Base-by-base conservation (phyloP, 1,284 basidiomycete genomes). In the Porogramme epimiltina region DNA sequence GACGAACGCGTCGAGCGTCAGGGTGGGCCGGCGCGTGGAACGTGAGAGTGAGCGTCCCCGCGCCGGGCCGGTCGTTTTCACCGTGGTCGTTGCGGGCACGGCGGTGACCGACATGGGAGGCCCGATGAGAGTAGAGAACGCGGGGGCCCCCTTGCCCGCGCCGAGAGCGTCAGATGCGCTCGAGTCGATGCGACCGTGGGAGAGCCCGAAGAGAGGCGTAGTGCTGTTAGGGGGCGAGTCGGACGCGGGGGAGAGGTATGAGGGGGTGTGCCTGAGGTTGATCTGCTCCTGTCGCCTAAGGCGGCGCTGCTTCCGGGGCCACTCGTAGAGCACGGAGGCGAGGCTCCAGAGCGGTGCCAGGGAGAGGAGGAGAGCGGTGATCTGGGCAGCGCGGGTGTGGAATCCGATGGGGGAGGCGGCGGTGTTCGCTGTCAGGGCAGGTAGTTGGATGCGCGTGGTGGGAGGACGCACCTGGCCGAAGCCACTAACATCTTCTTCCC, bases 301-400 rank as follows among this genome's bases (percentile, higher is more conserved):
- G n/a, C n/a, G n/a, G n/a, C n/a, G n/a, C n/a, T n/a, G n/a, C n/a
- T n/a, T n/a, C 16, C 54, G 45, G 10, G 65, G 66, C 53, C 62
- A 65, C 20, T 56, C 58, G 62, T 64, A 64, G 4, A 68, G 39
- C 2, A 64, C 65, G 19, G 60, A 56, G 10, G 48, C 51, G 24
- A 68, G 58, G 52, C 57, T 62, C 66, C 66, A 68, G 22, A 66
- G 47, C 0, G 67, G 65, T 15, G 62, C 61, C 46, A 65, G 50
- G 1, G 65, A 51, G 33, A 63, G 60, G n/a, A 64, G 55, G 4
- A 61, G 39, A 5, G 62, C 62, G 3, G 62, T 64, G 45, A 64
- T 62, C 62, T 64, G 52, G n/a, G 4, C 34, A n/a, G 19, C n/a
- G n/a, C n/a, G n/a, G n/a, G n/a, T n/a, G n/a, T n/a, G n/a, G n/a